Base-by-base conservation (phyloP, 2,329 filamentous ascomycete species). In the Claviceps paspali region DNA sequence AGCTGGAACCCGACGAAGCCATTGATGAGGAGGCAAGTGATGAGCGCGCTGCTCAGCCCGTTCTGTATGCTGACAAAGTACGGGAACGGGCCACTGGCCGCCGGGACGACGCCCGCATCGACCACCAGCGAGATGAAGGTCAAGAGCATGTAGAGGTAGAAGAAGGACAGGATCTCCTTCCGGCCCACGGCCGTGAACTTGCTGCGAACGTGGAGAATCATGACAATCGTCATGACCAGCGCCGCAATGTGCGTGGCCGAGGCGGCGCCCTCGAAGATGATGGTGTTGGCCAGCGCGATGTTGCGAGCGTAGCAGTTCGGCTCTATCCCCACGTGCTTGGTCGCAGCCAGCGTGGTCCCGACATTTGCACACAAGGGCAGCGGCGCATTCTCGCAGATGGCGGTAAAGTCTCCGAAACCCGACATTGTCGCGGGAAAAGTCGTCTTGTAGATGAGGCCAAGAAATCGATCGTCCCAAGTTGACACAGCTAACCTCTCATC, bases 1-100 rank as follows among this genome's bases (percentile, higher is more conserved):
- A 98, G 68, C 61, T 96, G 91, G 61, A 98, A 98, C 24, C 91
- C 91, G 38, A 98, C 88, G 53, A 98, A 98, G 30, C 91, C 91
- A 58, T 96, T 96, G 66, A 98, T 87, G 49, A 96, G 65, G 39
- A 98, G 67, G 56, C 82, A 92, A 19, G 85, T 88, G 55, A 91
- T 80, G 21, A 93, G 70, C 1, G 91, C 84, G 26, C 85, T 94
- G 17, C 78, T 67, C 37, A 98, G 67, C 11, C 88, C 91, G 44
- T 79, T 80, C 52, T 98, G 91, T 5, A 81, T 74, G 9, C 86
- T 82, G 45, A 84, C 82, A 53, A 98, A 95, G 65, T 94, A 98
- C 0, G 87, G 81, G 51, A 87, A 95, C 1, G 84, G 73, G 2
- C 63, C 68, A 36, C 79, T 85, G 39, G 82, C 80, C 1, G 87